Evolutionary conservation across 2,329 filamentous ascomycete genomes (phyloP).

Genomic region (Fusarium marasasianum): DNA sequence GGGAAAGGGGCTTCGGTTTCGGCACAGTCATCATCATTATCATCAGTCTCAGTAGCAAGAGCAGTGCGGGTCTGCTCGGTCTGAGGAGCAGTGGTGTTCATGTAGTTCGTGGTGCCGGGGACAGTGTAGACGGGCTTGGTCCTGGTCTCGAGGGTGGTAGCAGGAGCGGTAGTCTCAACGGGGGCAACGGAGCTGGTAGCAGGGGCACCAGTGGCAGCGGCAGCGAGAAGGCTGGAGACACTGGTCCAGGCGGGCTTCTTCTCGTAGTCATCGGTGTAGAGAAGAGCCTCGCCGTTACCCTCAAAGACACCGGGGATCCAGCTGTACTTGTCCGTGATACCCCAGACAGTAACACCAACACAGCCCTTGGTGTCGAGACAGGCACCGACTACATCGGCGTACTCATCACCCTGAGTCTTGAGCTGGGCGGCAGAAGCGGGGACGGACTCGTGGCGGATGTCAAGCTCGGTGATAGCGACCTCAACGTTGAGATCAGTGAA

Average conservation of each 20-base stretch:
- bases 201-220: conserved; percentile 30
- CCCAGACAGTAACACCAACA: conserved; percentile 57
- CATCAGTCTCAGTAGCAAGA: conserved; percentile 19
- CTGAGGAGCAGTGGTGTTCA: conserved; percentile 24
- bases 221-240: conserved; percentile 48
- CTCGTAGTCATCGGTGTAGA: conserved; percentile 50
- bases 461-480: conserved; percentile 69
- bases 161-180: conserved; percentile 5
- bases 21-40: conserved; percentile 26
- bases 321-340: conserved; percentile 52
- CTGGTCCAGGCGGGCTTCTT: conserved; percentile 54
- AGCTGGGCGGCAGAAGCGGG: conserved; percentile 54
- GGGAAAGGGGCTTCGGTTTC: conserved; percentile 20
- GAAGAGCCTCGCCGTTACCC: conserved; percentile 52
- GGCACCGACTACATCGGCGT: conserved; percentile 51
- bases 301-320: conserved; percentile 52
- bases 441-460: conserved; percentile 61
- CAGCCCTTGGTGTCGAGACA: conserved; percentile 52
- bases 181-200: conserved; percentile 1
- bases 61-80: conserved; percentile 31
- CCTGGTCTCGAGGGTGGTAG: conserved; percentile 18
- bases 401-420: conserved; percentile 59
- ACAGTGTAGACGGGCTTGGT: conserved; percentile 18
- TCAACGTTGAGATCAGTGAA: conserved; percentile 64
- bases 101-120: conserved; percentile 6